Conservation (phyloP, 345 rosid genomes). For the Odontarrhena argentea region DNA sequence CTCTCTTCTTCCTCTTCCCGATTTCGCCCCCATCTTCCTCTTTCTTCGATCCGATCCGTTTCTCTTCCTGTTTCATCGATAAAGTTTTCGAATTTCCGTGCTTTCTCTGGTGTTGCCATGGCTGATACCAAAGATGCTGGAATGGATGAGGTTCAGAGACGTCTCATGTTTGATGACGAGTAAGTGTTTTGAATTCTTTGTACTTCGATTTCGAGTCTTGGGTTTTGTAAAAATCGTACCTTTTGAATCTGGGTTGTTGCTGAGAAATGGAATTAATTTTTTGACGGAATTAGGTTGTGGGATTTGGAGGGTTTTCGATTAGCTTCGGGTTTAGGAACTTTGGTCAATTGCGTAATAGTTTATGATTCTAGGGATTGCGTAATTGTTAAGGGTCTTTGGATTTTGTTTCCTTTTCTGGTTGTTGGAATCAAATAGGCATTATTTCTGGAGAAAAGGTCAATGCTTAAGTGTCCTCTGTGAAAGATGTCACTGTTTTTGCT, state of each 20-base stretch:
- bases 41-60: slow-evolving; percentile 15
- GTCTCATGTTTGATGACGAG: slow-evolving; percentile 99
- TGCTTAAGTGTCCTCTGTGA: not conserved
- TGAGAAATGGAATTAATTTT: slow-evolving; percentile 3
- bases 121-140: slow-evolving; percentile 62
- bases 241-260: slow-evolving; percentile 11
- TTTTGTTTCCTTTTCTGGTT: not conserved
- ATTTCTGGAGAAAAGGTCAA: slow-evolving; percentile 9
- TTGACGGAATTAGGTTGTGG: slow-evolving; percentile 2
- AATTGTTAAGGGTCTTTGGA: not conserved
- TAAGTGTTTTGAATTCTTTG: slow-evolving; percentile 27
- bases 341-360: not conserved
- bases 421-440: not conserved
- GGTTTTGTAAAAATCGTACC: slow-evolving; percentile 15
- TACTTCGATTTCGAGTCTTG: not conserved
- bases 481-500: slow-evolving; percentile 5
- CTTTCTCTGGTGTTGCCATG: slow-evolving; percentile 36
- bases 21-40: slow-evolving; percentile 18
- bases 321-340: slow-evolving; percentile 6
- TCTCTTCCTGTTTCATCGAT: slow-evolving; percentile 23
- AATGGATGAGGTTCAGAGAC: slow-evolving; percentile 99
- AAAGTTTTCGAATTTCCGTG: slow-evolving; percentile 36
- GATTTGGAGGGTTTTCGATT: not conserved
- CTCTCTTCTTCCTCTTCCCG: slow-evolving; percentile 26
- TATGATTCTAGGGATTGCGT: not conserved